phyloP scores from a whole-genome alignment of 305 asterid species.

The Solanum hybrid region DNA sequence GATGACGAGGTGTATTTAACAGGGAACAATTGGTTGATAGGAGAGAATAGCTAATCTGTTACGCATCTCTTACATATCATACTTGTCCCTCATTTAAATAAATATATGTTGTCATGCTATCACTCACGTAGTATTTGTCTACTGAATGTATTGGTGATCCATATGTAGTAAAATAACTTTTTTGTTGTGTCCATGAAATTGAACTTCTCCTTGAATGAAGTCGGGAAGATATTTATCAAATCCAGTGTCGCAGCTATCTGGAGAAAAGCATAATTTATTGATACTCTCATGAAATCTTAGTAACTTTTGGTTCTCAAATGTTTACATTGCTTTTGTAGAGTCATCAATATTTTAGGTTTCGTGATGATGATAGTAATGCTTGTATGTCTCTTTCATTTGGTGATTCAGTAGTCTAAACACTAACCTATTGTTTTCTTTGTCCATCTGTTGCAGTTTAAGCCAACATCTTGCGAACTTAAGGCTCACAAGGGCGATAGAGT shows the following conservation, averaged over 20 bases:
- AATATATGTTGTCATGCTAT: background rate
- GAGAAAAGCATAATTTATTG: background rate
- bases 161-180: background rate
- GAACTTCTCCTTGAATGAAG: background rate
- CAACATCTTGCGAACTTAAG: conserved; percentile 49
- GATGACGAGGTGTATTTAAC: background rate
- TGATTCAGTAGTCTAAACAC: background rate
- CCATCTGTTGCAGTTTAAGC: conserved; percentile 64
- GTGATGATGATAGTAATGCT: background rate
- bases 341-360: background rate
- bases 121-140: background rate
- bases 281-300: background rate
- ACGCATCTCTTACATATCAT: background rate
- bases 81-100: background rate
- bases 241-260: background rate
- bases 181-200: background rate
- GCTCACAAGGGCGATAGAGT: conserved; percentile 90
- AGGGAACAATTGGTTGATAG: background rate
- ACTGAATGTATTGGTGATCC: background rate
- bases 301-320: background rate
- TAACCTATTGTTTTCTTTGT: background rate
- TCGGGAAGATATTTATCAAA: background rate
- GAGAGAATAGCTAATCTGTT: background rate
- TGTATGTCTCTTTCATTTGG: background rate
- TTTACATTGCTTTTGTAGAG: background rate